Evolutionary conservation across 2,329 filamentous ascomycete genomes (phyloP), one percentile per base, ranked within the genome.

Genomic region (Rutstroemia sydowiana): DNA sequence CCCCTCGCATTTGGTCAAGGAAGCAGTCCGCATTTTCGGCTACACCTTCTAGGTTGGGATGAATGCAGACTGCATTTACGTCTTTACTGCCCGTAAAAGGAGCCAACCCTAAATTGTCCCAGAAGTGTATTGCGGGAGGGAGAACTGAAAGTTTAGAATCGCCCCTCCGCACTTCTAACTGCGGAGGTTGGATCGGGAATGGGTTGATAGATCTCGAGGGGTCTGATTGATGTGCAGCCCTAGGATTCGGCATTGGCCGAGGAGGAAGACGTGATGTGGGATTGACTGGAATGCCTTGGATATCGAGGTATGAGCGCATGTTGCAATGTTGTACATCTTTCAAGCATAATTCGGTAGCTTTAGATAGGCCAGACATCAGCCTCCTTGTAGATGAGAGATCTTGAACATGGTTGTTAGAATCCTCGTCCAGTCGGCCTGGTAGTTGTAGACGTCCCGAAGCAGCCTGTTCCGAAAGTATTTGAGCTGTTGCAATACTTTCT

Each of bases 31-130:
- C 77, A 45, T 79, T 78, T 40, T 81, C 77, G 34, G 71, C 67
- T 60, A 92, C 71, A 1, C 84, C 82, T 26, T 78, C 77, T 60
- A 79, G 79, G 46, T 77, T 73, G 0, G 88, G 87, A 57, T 84
- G 86, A 2, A 93, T 72, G 63, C 85, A 88, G 44, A 88, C 77
- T 0, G 82, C 78, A 32, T 77, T 75, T 28, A 93, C 71, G 55
- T 92, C 80, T 66, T 95, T 95, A 7, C 73, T 63, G 0, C 87
- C 85, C 53, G 80, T 80, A 8, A 80, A 79, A 3, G 88, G 88
- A 1, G 81, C 81, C 1, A 95, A 74, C 0, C 87, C 86, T 16
- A 95, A 71, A 43, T 84, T 82, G 63, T 93, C 88, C 89, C 88
- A 95, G 63, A 93, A 95, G 1, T 77, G 71, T 18, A 92, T 71